Conservation (phyloP, 176 grass and related monocot species). For the Lolium multiflorum region DNA sequence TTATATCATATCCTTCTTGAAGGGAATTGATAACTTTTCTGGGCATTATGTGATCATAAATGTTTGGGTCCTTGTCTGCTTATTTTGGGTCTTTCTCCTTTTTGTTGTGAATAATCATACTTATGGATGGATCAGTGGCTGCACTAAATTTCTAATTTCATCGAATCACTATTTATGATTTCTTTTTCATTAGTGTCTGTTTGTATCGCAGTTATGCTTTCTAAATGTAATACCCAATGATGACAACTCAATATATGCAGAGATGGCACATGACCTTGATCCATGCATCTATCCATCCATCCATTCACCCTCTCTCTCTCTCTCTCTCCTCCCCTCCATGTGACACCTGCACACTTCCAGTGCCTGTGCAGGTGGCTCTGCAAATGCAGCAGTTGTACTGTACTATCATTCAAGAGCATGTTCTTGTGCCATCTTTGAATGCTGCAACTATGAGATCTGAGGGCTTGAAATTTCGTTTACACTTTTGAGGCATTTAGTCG, state of each 20-base stretch:
- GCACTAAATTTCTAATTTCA: not conserved
- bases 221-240: not conserved
- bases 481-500: not conserved
- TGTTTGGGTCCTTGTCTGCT: not conserved
- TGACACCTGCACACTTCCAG: too few species aligned
- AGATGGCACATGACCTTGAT: constrained; percentile 4
- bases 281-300: not conserved
- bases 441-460: constrained; percentile 28
- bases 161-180: not conserved
- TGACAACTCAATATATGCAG: not conserved
- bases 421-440: constrained; percentile 29
- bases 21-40: not conserved
- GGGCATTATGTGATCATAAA: not conserved
- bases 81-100: not conserved
- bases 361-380: too few species aligned
- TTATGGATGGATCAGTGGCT: not conserved
- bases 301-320: too few species aligned
- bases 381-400: not conserved
- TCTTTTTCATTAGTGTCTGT: not conserved
- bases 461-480: constrained; percentile 8
- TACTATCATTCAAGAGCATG: not conserved
- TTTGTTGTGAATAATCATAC: not conserved
- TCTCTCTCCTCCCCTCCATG: not conserved
- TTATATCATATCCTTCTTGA: constrained; percentile 5
- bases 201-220: not conserved